Conservation (phyloP, 2,329 filamentous ascomycete genomes). For the Exophiala alcalophila region DNA sequence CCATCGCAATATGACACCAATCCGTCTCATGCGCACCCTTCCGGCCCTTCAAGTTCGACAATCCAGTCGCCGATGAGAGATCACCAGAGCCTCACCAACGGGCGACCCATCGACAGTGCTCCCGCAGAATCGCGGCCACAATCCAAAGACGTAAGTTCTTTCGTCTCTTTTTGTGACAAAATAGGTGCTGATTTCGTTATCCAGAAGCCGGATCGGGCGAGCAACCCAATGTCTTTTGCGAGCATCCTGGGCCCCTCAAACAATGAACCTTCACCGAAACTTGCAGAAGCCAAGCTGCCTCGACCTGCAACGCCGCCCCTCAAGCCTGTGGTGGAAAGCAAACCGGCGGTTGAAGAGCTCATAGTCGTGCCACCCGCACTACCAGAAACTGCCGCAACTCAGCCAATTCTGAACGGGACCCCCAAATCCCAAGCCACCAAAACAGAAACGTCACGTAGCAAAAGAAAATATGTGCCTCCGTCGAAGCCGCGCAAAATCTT, state of each 20-base stretch:
- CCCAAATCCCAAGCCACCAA: constrained; percentile 28
- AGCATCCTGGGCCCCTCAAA: constrained; percentile 64
- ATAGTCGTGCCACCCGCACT: constrained; percentile 13
- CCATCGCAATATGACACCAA: constrained; percentile 41
- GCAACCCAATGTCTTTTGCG: constrained; percentile 92
- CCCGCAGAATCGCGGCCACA: constrained; percentile 40
- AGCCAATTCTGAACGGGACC: constrained; percentile 22
- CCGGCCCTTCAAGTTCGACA: constrained; percentile 37
- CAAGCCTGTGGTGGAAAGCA: constrained; percentile 23
- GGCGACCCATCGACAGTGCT: constrained; percentile 35
- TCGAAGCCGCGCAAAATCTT: constrained; percentile 56
- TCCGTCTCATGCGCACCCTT: constrained; percentile 43
- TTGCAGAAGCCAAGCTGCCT: constrained; percentile 26
- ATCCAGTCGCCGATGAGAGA: constrained; percentile 45
- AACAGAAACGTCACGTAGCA: constrained; percentile 43
- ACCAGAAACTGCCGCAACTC: constrained; percentile 32
- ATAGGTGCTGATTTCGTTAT: constrained; percentile 27
- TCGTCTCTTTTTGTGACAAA: constrained; percentile 1
- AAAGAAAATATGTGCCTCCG: constrained; percentile 55
- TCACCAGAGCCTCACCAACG: constrained; percentile 37
- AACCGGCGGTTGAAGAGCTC: constrained; percentile 5
- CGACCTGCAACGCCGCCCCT: constrained; percentile 31
- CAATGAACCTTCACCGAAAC: constrained; percentile 32
- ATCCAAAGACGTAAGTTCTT: constrained; percentile 37
- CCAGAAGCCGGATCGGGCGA: constrained; percentile 69